A percentile compares a stretch with the other conserved stretches of the same genome.
These are phyloP conservation scores for Venturia asperata DNA, from an alignment of 2,329 filamentous ascomycete species.

Conservation along the genomic window DNA sequence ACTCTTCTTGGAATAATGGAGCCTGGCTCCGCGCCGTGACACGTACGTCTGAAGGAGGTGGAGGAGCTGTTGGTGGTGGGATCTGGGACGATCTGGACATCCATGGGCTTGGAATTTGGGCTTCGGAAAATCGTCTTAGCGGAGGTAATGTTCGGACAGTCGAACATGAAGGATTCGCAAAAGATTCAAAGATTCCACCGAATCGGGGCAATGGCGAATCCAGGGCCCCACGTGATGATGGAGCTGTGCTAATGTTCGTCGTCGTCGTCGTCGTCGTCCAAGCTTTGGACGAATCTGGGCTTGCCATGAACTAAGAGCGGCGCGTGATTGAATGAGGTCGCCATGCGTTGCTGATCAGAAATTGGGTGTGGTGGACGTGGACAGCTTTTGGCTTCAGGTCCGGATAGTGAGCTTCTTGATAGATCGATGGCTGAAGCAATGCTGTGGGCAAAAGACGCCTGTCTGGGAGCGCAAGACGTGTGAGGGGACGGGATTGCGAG, in stretches of 20 bases:
- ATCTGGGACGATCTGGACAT: not conserved
- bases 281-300: not conserved
- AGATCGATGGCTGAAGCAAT: not conserved
- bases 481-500: not conserved
- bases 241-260: not conserved
- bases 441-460: not conserved
- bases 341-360: conserved; percentile 2
- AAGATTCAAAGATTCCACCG: not conserved
- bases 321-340: conserved; percentile 2
- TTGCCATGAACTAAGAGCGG: not conserved
- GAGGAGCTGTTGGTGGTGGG: not conserved
- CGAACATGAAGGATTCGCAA: not conserved
- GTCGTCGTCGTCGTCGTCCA: conserved; percentile 9
- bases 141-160: conserved; percentile 6
- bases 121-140: conserved; percentile 4
- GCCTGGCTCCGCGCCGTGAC: not conserved
- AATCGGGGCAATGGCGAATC: not conserved
- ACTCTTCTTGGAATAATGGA: not conserved
- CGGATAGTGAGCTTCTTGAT: not conserved
- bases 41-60: not conserved
- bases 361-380: not conserved
- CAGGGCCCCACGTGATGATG: not conserved
- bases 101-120: conserved; percentile 5
- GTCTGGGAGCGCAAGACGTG: not conserved
- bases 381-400: not conserved